phyloP scores from a whole-genome alignment of 1,284 basidiomycete species.

The Tilletia walkeri region DNA sequence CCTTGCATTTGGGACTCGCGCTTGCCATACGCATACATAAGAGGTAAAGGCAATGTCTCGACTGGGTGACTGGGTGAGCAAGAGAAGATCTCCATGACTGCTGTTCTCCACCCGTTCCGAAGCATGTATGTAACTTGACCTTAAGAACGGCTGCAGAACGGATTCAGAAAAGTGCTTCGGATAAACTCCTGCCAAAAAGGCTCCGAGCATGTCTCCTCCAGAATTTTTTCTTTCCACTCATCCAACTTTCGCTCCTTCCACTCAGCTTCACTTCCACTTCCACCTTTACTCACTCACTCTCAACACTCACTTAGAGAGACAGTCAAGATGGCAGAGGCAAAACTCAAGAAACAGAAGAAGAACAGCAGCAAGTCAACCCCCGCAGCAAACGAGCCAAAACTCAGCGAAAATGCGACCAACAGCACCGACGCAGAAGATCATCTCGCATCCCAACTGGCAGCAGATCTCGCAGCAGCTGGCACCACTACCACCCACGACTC shows the following conservation, averaged over 20 bases:
- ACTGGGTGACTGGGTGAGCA: too few relatives aligned
- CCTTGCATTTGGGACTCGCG: too few relatives aligned
- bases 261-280: too few relatives aligned
- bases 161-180: too few relatives aligned
- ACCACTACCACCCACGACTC: constrained; percentile 23
- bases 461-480: constrained; percentile 39
- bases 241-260: not conserved
- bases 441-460: constrained; percentile 46
- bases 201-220: constrained; percentile 13
- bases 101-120: too few relatives aligned
- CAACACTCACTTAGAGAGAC: not conserved
- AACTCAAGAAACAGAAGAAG: not conserved
- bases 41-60: too few relatives aligned
- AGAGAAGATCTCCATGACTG: too few relatives aligned
- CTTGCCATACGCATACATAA: too few relatives aligned
- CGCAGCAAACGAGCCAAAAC: not conserved
- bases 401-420: not conserved
- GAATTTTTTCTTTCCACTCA: not conserved
- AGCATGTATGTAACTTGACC: too few relatives aligned
- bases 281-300: not conserved
- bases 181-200: not conserved
- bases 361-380: not conserved
- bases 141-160: too few relatives aligned
- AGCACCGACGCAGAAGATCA: constrained; percentile 36
- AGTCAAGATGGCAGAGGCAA: not conserved